Percentiles rank a stretch among this genome's conserved stretches.
Conservation (phyloP, 306 rosid genomes). For the Lathyrus oleraceus region DNA sequence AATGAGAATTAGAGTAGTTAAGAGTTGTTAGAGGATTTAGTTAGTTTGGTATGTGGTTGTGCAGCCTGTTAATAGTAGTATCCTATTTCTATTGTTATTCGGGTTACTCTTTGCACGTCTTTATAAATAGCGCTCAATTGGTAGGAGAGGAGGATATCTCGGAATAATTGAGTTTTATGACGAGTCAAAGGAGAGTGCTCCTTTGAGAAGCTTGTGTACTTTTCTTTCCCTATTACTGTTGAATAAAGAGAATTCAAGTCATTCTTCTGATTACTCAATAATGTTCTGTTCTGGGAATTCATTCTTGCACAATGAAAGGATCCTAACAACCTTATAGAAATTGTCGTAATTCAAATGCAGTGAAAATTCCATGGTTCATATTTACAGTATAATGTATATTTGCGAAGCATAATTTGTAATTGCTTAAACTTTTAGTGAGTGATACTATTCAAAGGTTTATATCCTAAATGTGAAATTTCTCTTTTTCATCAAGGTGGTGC, state of each 20-base stretch:
- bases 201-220: no score
- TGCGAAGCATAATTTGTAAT: slow-evolving; percentile 11
- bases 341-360: not conserved
- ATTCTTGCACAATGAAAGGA: not conserved
- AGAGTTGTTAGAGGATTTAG: no score
- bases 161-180: not conserved
- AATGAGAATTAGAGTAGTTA: no score
- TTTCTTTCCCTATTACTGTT: no score
- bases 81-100: no score
- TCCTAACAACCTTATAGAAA: not conserved
- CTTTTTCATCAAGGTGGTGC: slow-evolving; percentile 26
- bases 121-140: no score
- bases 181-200: not conserved
- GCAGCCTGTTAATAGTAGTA: no score
- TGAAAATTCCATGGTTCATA: not conserved
- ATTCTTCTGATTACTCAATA: not conserved
- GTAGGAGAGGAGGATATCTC: not conserved
- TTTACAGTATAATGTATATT: slow-evolving; percentile 6
- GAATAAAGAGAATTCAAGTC: not conserved
- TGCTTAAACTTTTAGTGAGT: slow-evolving; percentile 25
- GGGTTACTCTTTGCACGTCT: no score
- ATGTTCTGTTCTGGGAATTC: not conserved
- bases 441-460: slow-evolving; percentile 19
- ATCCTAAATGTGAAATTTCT: slow-evolving; percentile 5
- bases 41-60: no score